Base-by-base conservation (phyloP, 164 flowering plant genomes). In the Macadamia integrifolia region DNA sequence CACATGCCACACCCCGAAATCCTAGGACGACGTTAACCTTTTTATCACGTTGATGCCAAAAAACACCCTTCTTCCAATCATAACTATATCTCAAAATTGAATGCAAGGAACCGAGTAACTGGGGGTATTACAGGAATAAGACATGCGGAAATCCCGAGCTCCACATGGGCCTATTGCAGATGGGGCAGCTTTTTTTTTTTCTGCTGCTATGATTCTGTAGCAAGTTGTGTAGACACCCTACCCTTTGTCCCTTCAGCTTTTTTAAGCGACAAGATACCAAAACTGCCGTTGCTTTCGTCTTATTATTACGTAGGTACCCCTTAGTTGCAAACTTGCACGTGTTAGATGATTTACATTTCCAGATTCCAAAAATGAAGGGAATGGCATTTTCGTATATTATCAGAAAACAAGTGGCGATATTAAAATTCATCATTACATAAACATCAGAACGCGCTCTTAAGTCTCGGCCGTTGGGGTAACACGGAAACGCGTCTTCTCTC, bases 131-230 rank as follows among this genome's bases (percentile, higher is more conserved):
- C 52, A 14, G 74, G 69, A 28, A 68, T 42, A 49, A 59, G 35
- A 32, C 56, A 43, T 12, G 7, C 11, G 18, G 23, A 40, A 62
- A 60, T 35, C 58, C 70, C 43, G 28, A 58, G 50, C 65, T 63
- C 66, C 67, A 69, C 82, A 79, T 82, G 85, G 72, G 75, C 68
- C 68, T 23, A 49, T 72, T 67, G 60, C 82, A 75, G 79, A 75
- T 44, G 66, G 66, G 59, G 64, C 77, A 77, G 78, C 78, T 78
- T 76, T 82, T 77, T 66, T 29, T 13, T 1, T 50, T 13, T 63
- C 29, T 9, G 17, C 53, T 40, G 32, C 17, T 17, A 18, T 17
- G 6, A 9, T 17, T n/a, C 4, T 12, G 69, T 71, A 74, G 72
- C 79, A 74, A 80, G 50, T 70, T 71, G 83, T 61, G 77, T 68